Evolutionary conservation across 805 yeast species (phyloP), one percentile per base, ranked within the genome.

Genomic region (Saturnispora bothae): DNA sequence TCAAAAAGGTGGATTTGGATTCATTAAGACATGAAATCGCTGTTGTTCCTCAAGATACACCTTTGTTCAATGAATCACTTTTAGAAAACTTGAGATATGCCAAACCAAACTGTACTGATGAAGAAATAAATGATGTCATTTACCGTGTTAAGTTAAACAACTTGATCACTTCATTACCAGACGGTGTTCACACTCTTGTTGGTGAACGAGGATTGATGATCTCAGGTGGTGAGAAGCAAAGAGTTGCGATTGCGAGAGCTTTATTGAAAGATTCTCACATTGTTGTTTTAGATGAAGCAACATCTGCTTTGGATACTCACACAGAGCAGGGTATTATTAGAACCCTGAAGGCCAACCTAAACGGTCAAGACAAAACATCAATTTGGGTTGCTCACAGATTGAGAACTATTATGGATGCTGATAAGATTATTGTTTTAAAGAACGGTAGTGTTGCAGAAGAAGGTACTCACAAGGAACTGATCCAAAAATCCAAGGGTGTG

Each of bases 171-270:
- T 83, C 78, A 31, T 60, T 92, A 33, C 97, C 98, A 0, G 82
- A 83, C 12, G 96, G 96, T 1, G 64, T 72, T 29, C 65, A 80
- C 21, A 92, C 97, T 0, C 66, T 83, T 41, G 98, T 92, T 14
- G 98, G 98, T 34, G 98, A 92, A 58, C 67, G 94, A 53, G 98
- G 98, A n/a, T 70, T 92, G 71, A 92, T 92, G 98, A 88, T 92
- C 33, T 85, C 96, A 19, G 98, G 98, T n/a, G 98, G 98, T 43
- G 98, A 92, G 57, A 88, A 92, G 56, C 98, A 92, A 60, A 66
- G 98, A 45, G 65, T 92, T 31, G 97, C 98, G 0, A 85, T 92
- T 47, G 92, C 96, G 1, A 69, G 98, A 46, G 73, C 92, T n/a
- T 59, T 92, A 31, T 61, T 92, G 48, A 92, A 92, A 58, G 69